Evolutionary conservation across 495 filamentous ascomycete genomes (phyloP).

Genomic region (Penicillium psychrofluorescens): DNA sequence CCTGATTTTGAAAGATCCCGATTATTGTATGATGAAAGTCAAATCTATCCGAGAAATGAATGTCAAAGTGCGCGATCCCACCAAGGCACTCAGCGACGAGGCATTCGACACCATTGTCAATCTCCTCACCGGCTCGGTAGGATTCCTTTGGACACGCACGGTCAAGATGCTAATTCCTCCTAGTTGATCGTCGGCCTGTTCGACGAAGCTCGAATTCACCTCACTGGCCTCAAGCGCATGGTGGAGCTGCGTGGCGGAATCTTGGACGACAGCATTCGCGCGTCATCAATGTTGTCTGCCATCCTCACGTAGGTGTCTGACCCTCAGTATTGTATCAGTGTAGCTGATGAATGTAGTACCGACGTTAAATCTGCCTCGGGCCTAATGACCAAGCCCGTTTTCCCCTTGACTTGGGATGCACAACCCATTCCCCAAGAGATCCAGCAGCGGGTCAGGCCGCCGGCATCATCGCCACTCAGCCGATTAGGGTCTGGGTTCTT

Average conservation of each 20-base stretch:
- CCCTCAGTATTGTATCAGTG: background rate
- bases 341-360: constrained; percentile 10
- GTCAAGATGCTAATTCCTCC: constrained; percentile 1
- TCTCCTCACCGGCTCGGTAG: constrained; percentile 26
- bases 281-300: constrained; percentile 19
- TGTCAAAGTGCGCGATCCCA: constrained; percentile 21
- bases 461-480: constrained; percentile 15
- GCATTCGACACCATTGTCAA: constrained; percentile 32
- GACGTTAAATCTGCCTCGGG: constrained; percentile 30
- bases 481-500: constrained; percentile 18
- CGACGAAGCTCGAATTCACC: constrained; percentile 26
- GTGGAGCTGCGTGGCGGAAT: constrained; percentile 30
- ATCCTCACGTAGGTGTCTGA: constrained; percentile 20
- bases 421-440: constrained; percentile 18
- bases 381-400: constrained; percentile 28
- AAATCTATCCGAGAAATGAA: constrained; percentile 28
- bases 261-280: constrained; percentile 17
- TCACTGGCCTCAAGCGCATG: constrained; percentile 26
- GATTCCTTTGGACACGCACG: background rate
- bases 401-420: constrained; percentile 25
- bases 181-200: constrained; percentile 28
- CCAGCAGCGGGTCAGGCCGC: constrained; percentile 19
- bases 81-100: constrained; percentile 18
- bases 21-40: constrained; percentile 31
- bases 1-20: constrained; percentile 14